Percentiles rank a stretch among this genome's conserved stretches.
Conservation (phyloP, 139 green algal genomes). For the Microglena sp. region DNA sequence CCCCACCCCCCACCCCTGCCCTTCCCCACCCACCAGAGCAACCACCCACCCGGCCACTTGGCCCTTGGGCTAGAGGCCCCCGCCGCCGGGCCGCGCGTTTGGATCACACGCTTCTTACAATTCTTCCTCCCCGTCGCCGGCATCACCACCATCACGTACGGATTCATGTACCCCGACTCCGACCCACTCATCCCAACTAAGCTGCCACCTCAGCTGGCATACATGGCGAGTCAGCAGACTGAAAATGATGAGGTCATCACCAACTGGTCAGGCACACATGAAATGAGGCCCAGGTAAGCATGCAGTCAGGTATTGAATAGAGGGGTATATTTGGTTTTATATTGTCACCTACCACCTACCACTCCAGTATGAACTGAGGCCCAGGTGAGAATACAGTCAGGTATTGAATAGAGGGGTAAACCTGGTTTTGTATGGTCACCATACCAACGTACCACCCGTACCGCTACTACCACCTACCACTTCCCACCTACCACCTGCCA, state of each 20-base stretch:
- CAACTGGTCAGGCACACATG: constrained; percentile 95
- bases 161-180: constrained; percentile 25
- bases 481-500: constrained; percentile 26
- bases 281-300: constrained; percentile 39
- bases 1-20: no score
- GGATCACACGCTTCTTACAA: constrained; percentile 18
- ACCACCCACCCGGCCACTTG: no score
- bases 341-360: neutral
- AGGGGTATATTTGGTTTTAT: neutral
- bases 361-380: neutral
- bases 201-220: constrained; percentile 27
- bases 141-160: constrained; percentile 12
- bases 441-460: constrained; percentile 4
- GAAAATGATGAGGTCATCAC: constrained; percentile 27
- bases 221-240: constrained; percentile 22
- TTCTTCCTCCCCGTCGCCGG: constrained; percentile 25
- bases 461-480: constrained; percentile 8
- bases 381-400: neutral
- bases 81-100: no score
- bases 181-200: constrained; percentile 15
- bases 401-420: neutral
- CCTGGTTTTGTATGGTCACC: neutral
- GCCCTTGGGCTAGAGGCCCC: no score
- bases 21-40: no score
- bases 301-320: neutral